phyloP scores from a whole-genome alignment of 1,139 yeast genomes.

The Nadsonia commutata region DNA sequence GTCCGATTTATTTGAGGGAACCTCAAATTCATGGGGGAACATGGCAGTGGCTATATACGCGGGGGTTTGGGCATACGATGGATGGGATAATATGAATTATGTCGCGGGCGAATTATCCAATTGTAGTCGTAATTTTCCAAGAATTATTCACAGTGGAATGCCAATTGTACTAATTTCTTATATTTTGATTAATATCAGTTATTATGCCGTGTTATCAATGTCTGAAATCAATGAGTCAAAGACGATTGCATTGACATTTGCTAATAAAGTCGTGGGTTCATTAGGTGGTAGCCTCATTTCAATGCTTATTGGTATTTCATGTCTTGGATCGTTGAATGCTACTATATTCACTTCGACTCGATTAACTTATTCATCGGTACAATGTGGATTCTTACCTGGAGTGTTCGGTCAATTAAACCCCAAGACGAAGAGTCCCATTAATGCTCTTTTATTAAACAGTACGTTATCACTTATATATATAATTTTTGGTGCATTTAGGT shows the following conservation, averaged over 20 bases:
- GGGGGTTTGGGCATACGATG: slow-evolving; percentile 32
- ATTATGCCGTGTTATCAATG: slow-evolving; percentile 24
- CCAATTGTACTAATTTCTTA: slow-evolving; percentile 26
- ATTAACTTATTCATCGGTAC: slow-evolving; percentile 25
- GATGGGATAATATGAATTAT: slow-evolving; percentile 31
- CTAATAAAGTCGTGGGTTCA: slow-evolving; percentile 19
- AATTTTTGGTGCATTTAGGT: slow-evolving; percentile 24
- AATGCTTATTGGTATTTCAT: slow-evolving; percentile 24
- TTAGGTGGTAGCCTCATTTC: slow-evolving; percentile 21
- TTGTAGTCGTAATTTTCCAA: slow-evolving; percentile 25
- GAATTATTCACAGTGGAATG: slow-evolving; percentile 28
- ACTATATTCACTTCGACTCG: slow-evolving; percentile 26
- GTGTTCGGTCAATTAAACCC: slow-evolving; percentile 18
- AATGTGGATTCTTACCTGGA: slow-evolving; percentile 24
- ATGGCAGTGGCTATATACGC: slow-evolving; percentile 28
- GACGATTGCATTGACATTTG: slow-evolving; percentile 26
- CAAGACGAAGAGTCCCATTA: slow-evolving; percentile 22
- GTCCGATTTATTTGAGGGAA: slow-evolving; percentile 18
- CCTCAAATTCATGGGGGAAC: slow-evolving; percentile 19
- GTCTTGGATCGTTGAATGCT: slow-evolving; percentile 30
- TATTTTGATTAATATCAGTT: slow-evolving; percentile 25
- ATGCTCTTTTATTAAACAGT: slow-evolving; percentile 23
- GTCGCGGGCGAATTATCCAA: slow-evolving; percentile 29
- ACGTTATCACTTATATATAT: slow-evolving; percentile 21
- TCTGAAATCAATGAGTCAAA: slow-evolving; percentile 21